Evolutionary conservation across 768 basidiomycete genomes (phyloP), one percentile per base, ranked within the genome.

Genomic region (Amanita molliuscula): DNA sequence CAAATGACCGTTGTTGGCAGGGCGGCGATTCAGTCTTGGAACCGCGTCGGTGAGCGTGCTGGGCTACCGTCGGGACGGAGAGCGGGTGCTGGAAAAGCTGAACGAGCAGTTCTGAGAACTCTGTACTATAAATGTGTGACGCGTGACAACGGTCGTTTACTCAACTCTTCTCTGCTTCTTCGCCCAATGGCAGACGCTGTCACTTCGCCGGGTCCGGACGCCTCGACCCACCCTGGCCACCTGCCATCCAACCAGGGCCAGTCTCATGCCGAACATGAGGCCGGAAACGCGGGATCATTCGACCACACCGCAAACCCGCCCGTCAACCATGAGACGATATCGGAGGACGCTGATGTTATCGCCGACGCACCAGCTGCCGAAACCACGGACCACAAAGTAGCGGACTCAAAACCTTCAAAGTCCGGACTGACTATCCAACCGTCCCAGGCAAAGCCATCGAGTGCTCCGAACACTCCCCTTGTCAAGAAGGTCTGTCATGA

Each of bases 21-120:
- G 48, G 16, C 28, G 26, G 26, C 38, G 31, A 20, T 49, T 49
- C 38, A 49, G 31, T 83, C 62, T 88, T 91, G 65, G 84, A 51
- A 82, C 89, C n/a, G 88, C 88, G 60, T 81, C 90, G 10, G 87
- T 82, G 60, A 78, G 85, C 11, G 75, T 92, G 18, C 69, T 94
- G 21, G 77, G 85, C 23, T 95, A 96, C 64, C 90, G 91, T 57
- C 92, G 94, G 67, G 71, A 73, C 54, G 80, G 77, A 23, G 70
- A 93, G 18, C 75, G 75, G 18, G 78, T 79, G 11, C 65, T 90
- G 57, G 78, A 84, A 54, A 86, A 77, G 4, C 66, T 91, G 56
- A 91, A 91, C 60, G 56, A 89, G 61, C 28, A 41, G 18, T 56
- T 78, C 78, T 48, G 26, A 47, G n/a, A n/a, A n/a, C n/a, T n/a